Percentiles rank a stretch among this genome's conserved stretches.
These are phyloP conservation scores for Leccinum boreale DNA, from an alignment of 768 basidiomycete species.

Conservation along the genomic window DNA sequence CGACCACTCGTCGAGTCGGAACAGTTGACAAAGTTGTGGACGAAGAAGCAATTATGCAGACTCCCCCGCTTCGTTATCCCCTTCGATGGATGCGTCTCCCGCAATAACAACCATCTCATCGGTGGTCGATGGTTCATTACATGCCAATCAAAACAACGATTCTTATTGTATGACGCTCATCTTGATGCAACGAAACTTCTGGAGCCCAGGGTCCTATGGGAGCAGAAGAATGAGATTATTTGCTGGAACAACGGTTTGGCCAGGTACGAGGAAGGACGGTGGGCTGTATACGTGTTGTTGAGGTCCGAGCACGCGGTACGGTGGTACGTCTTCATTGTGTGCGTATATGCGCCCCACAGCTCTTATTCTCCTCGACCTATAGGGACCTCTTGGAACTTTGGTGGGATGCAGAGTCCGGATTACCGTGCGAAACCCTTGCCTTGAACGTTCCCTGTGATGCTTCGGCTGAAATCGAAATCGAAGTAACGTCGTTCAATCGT, in stretches of 20 bases:
- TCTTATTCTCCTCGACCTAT: not conserved
- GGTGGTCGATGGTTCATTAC: not conserved
- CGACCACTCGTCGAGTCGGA: not conserved
- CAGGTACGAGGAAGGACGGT: not conserved
- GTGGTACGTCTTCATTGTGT: not conserved
- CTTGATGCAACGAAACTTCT: not conserved
- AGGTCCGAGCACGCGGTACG: not conserved
- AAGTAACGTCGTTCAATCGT: not conserved
- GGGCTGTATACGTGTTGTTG: not conserved
- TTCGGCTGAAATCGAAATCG: not conserved
- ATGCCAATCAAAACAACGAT: not conserved
- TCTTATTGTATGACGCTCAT: not conserved
- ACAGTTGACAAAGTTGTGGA: not conserved
- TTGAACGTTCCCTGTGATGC: not conserved
- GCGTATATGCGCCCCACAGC: not conserved
- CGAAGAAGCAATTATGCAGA: not conserved
- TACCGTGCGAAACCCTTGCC: not conserved
- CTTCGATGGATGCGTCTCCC: not conserved
- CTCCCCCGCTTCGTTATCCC: not conserved
- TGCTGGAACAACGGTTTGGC: not conserved
- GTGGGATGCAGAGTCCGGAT: not conserved
- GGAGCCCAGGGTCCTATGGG: not conserved
- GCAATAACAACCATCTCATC: not conserved
- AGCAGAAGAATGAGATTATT: not conserved
- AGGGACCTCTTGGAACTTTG: not conserved